A percentile compares a stretch with the other conserved stretches of the same genome.
Conservation (phyloP, 306 rosid species). For the Castanea sativa region DNA sequence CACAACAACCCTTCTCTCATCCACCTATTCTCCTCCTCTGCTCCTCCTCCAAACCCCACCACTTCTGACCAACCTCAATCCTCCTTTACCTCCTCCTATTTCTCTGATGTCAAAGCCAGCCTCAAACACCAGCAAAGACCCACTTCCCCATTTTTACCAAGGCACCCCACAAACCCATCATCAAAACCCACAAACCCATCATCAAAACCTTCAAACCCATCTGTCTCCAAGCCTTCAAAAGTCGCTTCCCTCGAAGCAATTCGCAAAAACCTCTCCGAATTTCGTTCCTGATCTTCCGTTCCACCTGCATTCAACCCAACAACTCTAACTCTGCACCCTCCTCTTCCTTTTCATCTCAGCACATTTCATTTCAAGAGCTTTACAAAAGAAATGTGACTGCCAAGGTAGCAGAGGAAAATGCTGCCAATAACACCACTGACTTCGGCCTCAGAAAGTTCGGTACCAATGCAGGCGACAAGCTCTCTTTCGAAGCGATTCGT, state of each 20-base stretch:
- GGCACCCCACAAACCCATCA: not conserved
- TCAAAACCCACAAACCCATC: too few species aligned
- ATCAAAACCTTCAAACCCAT: not conserved
- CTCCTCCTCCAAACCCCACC: conserved; percentile 14
- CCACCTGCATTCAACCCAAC: not conserved
- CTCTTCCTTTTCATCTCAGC: not conserved
- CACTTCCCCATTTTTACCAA: not conserved
- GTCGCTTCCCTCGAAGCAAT: conserved; percentile 27
- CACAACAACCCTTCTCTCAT: conserved; percentile 19
- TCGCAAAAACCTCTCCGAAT: conserved; percentile 38
- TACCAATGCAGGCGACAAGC: not conserved
- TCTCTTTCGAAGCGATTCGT: conserved; percentile 20
- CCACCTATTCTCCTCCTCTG: conserved; percentile 28
- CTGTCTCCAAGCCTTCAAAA: conserved; percentile 6
- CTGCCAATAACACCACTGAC: not conserved
- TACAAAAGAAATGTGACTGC: conserved; percentile 15
- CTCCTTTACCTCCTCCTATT: conserved; percentile 14
- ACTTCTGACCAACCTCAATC: not conserved
- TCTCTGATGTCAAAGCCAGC: conserved; percentile 34
- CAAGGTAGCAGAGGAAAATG: conserved; percentile 5
- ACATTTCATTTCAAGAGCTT: conserved; percentile 37
- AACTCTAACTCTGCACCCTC: not conserved
- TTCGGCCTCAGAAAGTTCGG: not conserved
- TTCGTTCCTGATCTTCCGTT: conserved; percentile 12
- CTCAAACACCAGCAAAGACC: conserved; percentile 23